These are phyloP conservation scores for Tubosaeta sp. DNA, from an alignment of 768 basidiomycete genomes.

Conservation along the genomic window DNA sequence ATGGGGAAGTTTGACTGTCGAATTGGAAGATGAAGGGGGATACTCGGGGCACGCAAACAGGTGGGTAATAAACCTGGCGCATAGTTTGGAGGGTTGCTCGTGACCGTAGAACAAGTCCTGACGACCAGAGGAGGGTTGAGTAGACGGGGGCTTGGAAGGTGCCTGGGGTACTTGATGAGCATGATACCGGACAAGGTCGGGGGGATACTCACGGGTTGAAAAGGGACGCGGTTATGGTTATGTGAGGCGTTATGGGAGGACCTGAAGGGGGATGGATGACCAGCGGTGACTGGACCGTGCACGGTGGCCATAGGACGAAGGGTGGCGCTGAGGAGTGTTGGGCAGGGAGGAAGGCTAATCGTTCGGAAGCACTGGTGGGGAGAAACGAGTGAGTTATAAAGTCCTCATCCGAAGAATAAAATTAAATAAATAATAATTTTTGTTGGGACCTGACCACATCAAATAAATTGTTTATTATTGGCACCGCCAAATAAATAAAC, in stretches of 20 bases:
- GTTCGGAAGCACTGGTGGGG: constrained; percentile 16
- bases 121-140: constrained; percentile 23
- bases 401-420: not conserved
- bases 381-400: constrained; percentile 22
- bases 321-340: constrained; percentile 18
- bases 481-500: constrained; percentile 23
- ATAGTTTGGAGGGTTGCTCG: constrained; percentile 63
- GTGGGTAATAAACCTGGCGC: constrained; percentile 77
- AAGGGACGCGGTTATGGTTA: constrained; percentile 24
- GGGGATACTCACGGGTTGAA: constrained; percentile 23
- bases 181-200: not conserved
- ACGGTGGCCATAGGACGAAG: constrained; percentile 28
- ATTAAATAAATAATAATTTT: constrained; percentile 7
- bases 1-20: constrained; percentile 39
- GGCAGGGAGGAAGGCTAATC: constrained; percentile 8
- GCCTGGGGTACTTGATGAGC: constrained; percentile 12
- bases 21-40: constrained; percentile 45
- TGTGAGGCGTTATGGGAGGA: constrained; percentile 24
- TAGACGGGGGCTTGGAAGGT: constrained; percentile 29
- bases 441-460: constrained; percentile 23
- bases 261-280: constrained; percentile 30
- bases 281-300: constrained; percentile 24
- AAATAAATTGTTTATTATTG: constrained; percentile 28
- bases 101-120: constrained; percentile 50
- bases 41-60: constrained; percentile 84